A percentile compares a stretch with the other conserved stretches of the same genome.
Evolutionary conservation across 768 basidiomycete genomes (phyloP).

Genomic region (Psilocybe azurescens): DNA sequence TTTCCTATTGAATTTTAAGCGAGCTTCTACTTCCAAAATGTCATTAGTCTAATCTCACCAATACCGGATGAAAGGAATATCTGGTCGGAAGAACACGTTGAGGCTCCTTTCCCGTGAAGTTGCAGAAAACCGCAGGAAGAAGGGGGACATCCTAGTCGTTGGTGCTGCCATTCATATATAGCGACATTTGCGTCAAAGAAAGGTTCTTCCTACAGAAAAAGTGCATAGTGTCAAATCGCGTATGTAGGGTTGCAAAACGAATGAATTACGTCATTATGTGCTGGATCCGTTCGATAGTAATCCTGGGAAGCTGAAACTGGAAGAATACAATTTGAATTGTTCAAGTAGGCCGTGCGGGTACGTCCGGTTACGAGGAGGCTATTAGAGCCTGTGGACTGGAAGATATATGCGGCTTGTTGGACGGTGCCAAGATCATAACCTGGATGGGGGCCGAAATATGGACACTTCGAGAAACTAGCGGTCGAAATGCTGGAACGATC

Average conservation of each 20-base stretch:
- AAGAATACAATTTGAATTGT: slow-evolving; percentile 37
- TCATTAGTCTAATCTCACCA: slow-evolving; percentile 32
- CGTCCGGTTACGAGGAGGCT: slow-evolving; percentile 50
- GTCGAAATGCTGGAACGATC: slow-evolving; percentile 17
- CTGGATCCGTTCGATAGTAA: slow-evolving; percentile 52
- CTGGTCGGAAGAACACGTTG: slow-evolving; percentile 42
- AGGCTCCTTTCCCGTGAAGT: slow-evolving; percentile 48
- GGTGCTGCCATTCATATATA: slow-evolving; percentile 46
- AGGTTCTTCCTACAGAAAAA: slow-evolving; percentile 40
- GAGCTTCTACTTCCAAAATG: too few species aligned
- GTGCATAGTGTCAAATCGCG: not conserved
- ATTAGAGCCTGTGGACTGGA: slow-evolving; percentile 41
- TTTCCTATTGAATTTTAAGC: slow-evolving; percentile 8
- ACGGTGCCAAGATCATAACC: slow-evolving; percentile 41
- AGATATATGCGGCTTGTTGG: slow-evolving; percentile 45
- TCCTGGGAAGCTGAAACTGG: slow-evolving; percentile 21
- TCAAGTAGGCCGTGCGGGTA: slow-evolving; percentile 36
- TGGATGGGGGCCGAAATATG: slow-evolving; percentile 54
- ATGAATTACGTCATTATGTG: slow-evolving; percentile 46
- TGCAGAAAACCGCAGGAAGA: slow-evolving; percentile 50
- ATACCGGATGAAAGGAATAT: slow-evolving; percentile 53
- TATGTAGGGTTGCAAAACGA: not conserved
- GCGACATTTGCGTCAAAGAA: slow-evolving; percentile 46
- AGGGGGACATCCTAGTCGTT: slow-evolving; percentile 38
- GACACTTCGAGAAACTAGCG: slow-evolving; percentile 30